phyloP scores from a whole-genome alignment of 140 eudicot species.

The Eryngium alpinum region DNA sequence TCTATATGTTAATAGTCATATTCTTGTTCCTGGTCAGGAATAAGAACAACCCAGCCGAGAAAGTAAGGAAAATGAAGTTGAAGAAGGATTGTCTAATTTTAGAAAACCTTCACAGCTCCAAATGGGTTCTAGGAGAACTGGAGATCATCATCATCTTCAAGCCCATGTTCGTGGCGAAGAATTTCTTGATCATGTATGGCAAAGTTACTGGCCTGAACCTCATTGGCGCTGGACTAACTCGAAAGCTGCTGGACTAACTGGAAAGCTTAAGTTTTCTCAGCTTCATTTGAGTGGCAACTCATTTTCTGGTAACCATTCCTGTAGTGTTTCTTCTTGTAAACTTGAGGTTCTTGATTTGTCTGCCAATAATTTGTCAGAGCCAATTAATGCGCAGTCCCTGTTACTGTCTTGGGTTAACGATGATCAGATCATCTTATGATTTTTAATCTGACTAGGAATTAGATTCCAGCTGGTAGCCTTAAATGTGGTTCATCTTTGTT shows the following conservation, averaged over 20 bases:
- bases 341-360: conserved; percentile 58
- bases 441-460: conserved; percentile 44
- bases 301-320: conserved; percentile 66
- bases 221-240: conserved; percentile 36
- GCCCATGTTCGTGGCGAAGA: conserved; percentile 69
- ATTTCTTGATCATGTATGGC: conserved; percentile 43
- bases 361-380: conserved; percentile 41
- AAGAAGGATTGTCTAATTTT: conserved; percentile 36
- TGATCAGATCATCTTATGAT: conserved; percentile 27
- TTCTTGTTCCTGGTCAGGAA: conserved; percentile 24
- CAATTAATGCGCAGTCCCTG: conserved; percentile 32
- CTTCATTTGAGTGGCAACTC: conserved; percentile 54
- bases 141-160: conserved; percentile 37
- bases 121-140: conserved; percentile 47
- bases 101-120: conserved; percentile 61
- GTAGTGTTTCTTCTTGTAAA: conserved; percentile 29
- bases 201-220: conserved; percentile 40
- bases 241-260: conserved; percentile 47
- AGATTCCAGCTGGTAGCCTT: conserved; percentile 23
- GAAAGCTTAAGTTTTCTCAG: conserved; percentile 48
- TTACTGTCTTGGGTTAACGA: conserved; percentile 37
- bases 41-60: conserved; percentile 10
- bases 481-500: conserved; percentile 28
- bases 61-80: conserved; percentile 31
- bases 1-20: too few species aligned